phyloP scores from a whole-genome alignment of 2,329 filamentous ascomycete genomes.

The Diaporthe sp. region DNA sequence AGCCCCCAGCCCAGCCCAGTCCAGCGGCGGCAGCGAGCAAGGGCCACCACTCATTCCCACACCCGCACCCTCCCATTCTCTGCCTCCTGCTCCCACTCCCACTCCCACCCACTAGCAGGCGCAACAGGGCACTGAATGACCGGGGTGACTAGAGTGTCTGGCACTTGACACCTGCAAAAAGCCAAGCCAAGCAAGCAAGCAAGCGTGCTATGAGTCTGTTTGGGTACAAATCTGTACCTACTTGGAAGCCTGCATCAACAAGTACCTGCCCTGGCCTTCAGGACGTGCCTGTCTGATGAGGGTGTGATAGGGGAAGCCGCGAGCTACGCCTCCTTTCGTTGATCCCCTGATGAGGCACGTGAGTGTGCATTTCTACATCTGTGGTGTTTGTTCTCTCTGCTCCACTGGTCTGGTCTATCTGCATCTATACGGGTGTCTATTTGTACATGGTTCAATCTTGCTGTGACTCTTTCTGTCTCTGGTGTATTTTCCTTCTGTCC shows the following conservation, averaged over 20 bases:
- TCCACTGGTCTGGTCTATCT: background rate
- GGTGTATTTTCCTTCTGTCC: background rate
- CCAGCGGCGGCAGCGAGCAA: constrained; percentile 31
- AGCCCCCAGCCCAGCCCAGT: constrained; percentile 29
- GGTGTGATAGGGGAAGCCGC: constrained; percentile 13
- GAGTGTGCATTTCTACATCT: background rate
- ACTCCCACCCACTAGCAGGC: background rate
- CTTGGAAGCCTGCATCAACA: background rate
- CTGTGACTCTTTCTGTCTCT: background rate
- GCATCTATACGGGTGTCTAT: background rate
- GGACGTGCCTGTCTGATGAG: constrained; percentile 1
- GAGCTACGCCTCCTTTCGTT: background rate
- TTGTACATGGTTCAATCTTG: background rate
- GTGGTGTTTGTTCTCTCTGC: background rate
- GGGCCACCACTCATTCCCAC: constrained; percentile 30
- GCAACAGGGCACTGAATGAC: background rate
- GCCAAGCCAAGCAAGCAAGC: constrained; percentile 2
- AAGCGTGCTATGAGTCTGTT: background rate
- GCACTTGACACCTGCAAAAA: constrained; percentile 28
- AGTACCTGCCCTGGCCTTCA: background rate
- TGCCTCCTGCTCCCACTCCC: constrained; percentile 2
- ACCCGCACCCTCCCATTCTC: constrained; percentile 28
- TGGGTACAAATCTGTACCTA: background rate
- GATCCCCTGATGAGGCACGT: background rate
- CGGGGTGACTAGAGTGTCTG: background rate